Conservation (phyloP, 1,139 yeast species). For the Diutina mesorugosa region DNA sequence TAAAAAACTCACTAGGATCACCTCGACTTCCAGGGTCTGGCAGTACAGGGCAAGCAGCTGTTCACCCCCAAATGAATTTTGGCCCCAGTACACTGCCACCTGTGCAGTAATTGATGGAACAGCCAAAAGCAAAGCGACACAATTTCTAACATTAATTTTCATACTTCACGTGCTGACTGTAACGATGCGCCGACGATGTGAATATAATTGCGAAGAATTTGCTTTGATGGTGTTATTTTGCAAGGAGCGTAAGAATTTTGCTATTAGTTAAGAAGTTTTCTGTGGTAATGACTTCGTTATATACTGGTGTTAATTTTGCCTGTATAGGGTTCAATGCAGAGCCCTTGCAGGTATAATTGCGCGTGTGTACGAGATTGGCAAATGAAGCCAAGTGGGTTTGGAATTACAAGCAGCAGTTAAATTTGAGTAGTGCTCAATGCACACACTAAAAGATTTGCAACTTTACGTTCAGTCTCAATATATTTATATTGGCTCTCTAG, state of each 20-base stretch:
- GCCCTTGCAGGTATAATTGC: not conserved
- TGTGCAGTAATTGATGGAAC: not conserved
- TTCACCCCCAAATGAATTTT: constrained; percentile 66
- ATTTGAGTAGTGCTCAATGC: no score
- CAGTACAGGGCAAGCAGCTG: constrained; percentile 56
- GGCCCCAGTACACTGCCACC: constrained; percentile 89
- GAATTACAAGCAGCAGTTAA: no score
- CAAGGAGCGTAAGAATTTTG: not conserved
- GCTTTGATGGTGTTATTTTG: not conserved
- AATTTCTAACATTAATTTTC: not conserved
- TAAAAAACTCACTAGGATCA: constrained; percentile 61
- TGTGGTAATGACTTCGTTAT: not conserved
- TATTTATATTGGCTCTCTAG: not conserved
- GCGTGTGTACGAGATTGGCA: not conserved
- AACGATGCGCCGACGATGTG: not conserved
- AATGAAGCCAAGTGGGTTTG: no score
- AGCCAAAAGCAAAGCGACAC: not conserved
- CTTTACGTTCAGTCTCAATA: no score
- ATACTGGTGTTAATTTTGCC: not conserved
- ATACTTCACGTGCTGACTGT: not conserved
- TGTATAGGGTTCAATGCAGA: not conserved
- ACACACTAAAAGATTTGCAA: no score
- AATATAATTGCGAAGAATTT: not conserved
- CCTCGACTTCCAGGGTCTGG: constrained; percentile 53
- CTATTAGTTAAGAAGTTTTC: not conserved